phyloP scores from a whole-genome alignment of 305 asterid genomes.

The Nicotiana rustica region DNA sequence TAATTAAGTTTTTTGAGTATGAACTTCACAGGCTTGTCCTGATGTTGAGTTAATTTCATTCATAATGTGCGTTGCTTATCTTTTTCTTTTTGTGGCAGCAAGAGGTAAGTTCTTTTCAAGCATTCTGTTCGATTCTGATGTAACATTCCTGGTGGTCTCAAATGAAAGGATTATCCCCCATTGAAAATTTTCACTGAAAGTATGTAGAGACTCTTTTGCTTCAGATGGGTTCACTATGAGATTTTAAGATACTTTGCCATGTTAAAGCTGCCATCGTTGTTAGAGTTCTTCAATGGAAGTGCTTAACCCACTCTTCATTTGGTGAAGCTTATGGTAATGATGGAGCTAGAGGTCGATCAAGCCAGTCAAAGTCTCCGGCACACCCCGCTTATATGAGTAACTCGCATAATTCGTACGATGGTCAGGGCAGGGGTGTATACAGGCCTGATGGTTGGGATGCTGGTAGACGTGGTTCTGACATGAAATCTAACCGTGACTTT shows the following conservation, averaged over 20 bases:
- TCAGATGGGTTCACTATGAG: constrained; percentile 70
- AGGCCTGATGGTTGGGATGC: constrained; percentile 74
- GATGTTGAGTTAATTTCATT: constrained; percentile 17
- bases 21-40: constrained; percentile 1
- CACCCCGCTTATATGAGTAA: constrained; percentile 54
- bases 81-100: constrained; percentile 72
- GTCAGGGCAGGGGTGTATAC: constrained; percentile 69
- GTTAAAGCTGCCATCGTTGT: constrained; percentile 86
- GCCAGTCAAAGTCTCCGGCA: constrained; percentile 89
- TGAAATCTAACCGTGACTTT: constrained; percentile 57
- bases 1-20: not conserved
- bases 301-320: constrained; percentile 92
- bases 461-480: constrained; percentile 63
- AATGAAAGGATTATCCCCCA: constrained; percentile 66
- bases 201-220: constrained; percentile 69
- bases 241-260: constrained; percentile 72
- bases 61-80: constrained; percentile 41
- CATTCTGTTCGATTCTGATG: constrained; percentile 82
- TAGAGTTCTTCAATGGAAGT: constrained; percentile 75
- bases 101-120: constrained; percentile 99
- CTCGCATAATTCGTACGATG: constrained; percentile 65
- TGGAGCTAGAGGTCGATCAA: constrained; percentile 85
- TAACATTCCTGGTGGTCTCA: constrained; percentile 81
- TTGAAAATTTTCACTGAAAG: constrained; percentile 64
- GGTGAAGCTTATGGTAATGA: constrained; percentile 98